These are phyloP conservation scores for Chiua virens DNA, from an alignment of 768 basidiomycete genomes.

Conservation along the genomic window DNA sequence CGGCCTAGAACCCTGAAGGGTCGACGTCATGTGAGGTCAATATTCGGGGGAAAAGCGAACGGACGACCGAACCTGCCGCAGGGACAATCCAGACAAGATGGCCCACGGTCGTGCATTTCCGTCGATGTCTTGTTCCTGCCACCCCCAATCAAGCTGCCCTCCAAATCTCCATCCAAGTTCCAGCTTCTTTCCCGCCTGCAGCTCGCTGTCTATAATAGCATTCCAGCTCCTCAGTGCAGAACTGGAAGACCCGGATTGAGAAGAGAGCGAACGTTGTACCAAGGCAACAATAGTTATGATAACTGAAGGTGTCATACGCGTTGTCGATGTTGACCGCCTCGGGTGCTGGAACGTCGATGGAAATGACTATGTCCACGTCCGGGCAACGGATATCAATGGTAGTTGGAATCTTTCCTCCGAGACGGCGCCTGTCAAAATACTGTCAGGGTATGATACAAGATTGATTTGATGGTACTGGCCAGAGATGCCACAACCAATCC, in stretches of 20 bases:
- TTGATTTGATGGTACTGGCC: constrained; percentile 43
- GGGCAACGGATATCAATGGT: constrained; percentile 73
- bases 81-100: constrained; percentile 72
- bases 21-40: constrained; percentile 13
- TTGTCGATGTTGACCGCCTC: constrained; percentile 39
- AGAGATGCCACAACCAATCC: constrained; percentile 91
- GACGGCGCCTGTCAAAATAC: constrained; percentile 51
- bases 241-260: constrained; percentile 30
- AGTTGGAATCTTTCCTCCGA: constrained; percentile 71
- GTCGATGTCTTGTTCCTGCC: constrained; percentile 64
- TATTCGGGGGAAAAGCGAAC: not conserved
- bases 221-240: constrained; percentile 52
- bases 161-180: constrained; percentile 78
- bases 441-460: not conserved
- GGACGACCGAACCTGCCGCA: constrained; percentile 56
- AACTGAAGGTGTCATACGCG: constrained; percentile 53
- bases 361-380: constrained; percentile 61
- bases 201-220: constrained; percentile 51
- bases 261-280: constrained; percentile 54
- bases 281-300: constrained; percentile 61
- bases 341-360: constrained; percentile 62
- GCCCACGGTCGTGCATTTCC: constrained; percentile 67
- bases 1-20: constrained; percentile 35
- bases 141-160: constrained; percentile 84
- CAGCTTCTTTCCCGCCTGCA: constrained; percentile 55